Evolutionary conservation across 495 filamentous ascomycete genomes (phyloP), one percentile per base, ranked within the genome.

Genomic region (Entonaema liquescens): DNA sequence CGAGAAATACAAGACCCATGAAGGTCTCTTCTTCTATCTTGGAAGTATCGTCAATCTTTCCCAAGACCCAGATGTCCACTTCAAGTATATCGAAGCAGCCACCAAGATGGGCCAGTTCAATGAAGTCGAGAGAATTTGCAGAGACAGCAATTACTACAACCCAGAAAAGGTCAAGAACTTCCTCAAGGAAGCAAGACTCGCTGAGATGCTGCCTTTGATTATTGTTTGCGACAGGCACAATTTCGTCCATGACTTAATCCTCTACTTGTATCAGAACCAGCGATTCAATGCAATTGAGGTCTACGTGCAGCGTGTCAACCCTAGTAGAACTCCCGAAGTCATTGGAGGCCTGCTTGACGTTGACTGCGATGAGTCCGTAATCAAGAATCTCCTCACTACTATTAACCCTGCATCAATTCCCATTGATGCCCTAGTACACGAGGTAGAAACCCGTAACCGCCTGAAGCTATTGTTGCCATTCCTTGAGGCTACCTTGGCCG

Each of bases 281-380:
- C 96, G 98, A 76, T 99, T 97, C 90, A 96, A 97, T 83, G 97
- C 96, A 13, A 99, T 99, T 70, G 96, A 99, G 82, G 90, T 97
- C 55, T 99, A 99, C 73, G 96, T 99, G n/a, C 96, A 99, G 84
- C 92, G 94, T 26, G 93, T 99, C 71, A 99, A 99, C 80, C 95
- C 96, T 15, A 85, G 88, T n/a, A 86, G 95, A 71, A 94, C 96
- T 25, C 96, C 96, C 5, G 91, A 93, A 62, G 96, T 99, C 52
- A 90, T 99, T 75, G 95, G 95, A 68, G 96, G 93, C 15, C 80
- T 99, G n/a, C 84, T 99, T 49, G 96, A 98, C 77, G 94, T 99
- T 56, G 96, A 98, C 77, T 98, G 96, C 67, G 96, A 99, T 49
- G 96, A 99, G 84, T 84, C 81, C 55, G 93, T 98, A 76, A 97